Percentiles rank a stretch among this genome's conserved stretches.
Evolutionary conservation across 2,329 filamentous ascomycete genomes (phyloP).

Genomic region (Aspergillus sp.): DNA sequence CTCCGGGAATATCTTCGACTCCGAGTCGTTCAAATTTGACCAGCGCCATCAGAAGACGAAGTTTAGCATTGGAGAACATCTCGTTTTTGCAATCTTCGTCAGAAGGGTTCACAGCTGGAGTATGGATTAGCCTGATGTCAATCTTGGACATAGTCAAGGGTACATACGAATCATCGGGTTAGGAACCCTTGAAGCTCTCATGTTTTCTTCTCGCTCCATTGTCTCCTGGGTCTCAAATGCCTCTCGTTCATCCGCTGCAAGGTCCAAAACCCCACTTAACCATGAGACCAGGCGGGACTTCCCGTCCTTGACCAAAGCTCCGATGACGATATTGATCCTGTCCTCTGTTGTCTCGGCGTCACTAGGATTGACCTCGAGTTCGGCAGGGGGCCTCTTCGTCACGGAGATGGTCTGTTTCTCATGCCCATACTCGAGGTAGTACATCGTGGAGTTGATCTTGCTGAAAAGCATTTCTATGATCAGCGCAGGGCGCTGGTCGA

Average conservation of each 20-base stretch:
- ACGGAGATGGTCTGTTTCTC: slow-evolving; percentile 71
- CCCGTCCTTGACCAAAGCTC: slow-evolving; percentile 75
- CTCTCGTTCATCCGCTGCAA: slow-evolving; percentile 69
- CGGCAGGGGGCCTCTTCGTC: slow-evolving; percentile 70
- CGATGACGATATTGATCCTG: slow-evolving; percentile 77
- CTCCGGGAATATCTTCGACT: slow-evolving; percentile 70
- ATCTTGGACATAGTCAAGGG: not conserved
- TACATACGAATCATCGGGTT: slow-evolving; percentile 48
- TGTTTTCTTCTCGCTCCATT: slow-evolving; percentile 52
- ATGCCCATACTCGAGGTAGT: slow-evolving; percentile 87
- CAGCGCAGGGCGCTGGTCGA: slow-evolving; percentile 80
- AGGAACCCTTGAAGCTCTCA: slow-evolving; percentile 22
- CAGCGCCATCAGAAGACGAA: slow-evolving; percentile 79
- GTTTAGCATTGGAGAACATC: slow-evolving; percentile 84
- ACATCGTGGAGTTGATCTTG: slow-evolving; percentile 78
- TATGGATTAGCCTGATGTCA: slow-evolving; percentile 1
- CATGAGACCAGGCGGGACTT: slow-evolving; percentile 75
- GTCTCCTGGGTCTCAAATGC: slow-evolving; percentile 74
- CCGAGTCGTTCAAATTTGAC: slow-evolving; percentile 67
- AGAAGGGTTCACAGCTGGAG: slow-evolving; percentile 60
- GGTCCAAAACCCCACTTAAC: slow-evolving; percentile 70
- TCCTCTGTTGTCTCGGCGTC: slow-evolving; percentile 62
- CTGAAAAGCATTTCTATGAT: slow-evolving; percentile 93
- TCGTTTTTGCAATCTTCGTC: slow-evolving; percentile 66
- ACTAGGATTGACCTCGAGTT: slow-evolving; percentile 76